Evolutionary conservation across 345 rosid genomes (phyloP).

Genomic region (Eucalyptus grandis): DNA sequence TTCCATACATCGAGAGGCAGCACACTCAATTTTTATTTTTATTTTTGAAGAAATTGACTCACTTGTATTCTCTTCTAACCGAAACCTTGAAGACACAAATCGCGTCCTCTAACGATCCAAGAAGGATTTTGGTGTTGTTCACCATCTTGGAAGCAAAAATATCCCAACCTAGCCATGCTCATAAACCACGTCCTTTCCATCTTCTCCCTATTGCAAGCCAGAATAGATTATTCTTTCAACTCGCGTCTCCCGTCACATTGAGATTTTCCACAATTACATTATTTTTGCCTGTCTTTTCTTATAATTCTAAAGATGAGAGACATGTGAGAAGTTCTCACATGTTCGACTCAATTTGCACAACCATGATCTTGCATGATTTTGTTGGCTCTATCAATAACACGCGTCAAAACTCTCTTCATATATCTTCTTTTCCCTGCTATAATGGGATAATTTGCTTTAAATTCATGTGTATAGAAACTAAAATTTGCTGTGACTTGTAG

Average conservation of each 20-base stretch:
- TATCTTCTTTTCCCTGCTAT: not conserved
- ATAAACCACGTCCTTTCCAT: not conserved
- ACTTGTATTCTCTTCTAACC: too few relatives aligned
- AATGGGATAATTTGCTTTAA: not conserved
- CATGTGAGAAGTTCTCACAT: too few relatives aligned
- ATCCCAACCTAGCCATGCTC: too few relatives aligned
- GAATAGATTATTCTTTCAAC: not conserved
- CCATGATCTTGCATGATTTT: not conserved
- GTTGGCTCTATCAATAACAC: not conserved
- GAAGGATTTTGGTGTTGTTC: too few relatives aligned
- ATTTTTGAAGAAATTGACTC: too few relatives aligned
- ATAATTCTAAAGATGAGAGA: too few relatives aligned
- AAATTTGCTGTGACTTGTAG: not conserved
- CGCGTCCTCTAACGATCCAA: too few relatives aligned
- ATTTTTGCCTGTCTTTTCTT: too few relatives aligned
- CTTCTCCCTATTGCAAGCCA: not conserved
- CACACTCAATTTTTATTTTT: too few relatives aligned
- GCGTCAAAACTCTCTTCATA: not conserved
- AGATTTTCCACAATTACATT: not conserved
- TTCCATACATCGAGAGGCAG: too few relatives aligned
- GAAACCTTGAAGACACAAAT: too few relatives aligned
- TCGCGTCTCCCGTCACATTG: not conserved
- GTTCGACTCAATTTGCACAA: not conserved
- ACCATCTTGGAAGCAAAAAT: too few relatives aligned
- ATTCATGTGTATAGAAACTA: not conserved